Evolutionary conservation across 2,329 filamentous ascomycete genomes (phyloP).

Genomic region (Penicillium sp.): DNA sequence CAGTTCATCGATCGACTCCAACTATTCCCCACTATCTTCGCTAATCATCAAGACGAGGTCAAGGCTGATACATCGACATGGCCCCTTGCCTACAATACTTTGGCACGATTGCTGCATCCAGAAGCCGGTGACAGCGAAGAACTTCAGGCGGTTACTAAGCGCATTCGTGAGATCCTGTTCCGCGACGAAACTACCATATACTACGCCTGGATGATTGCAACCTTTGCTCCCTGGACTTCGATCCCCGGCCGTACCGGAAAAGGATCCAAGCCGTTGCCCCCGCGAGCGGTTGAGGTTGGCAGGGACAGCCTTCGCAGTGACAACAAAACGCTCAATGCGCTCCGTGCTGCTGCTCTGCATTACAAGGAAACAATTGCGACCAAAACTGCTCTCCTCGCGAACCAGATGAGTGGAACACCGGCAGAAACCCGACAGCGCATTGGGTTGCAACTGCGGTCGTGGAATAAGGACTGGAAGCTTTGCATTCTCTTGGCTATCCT

Average conservation of each 20-base stretch:
- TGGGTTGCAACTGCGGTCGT: conserved; percentile 35
- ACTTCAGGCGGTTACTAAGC: conserved; percentile 41
- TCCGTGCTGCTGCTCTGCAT: conserved; percentile 64
- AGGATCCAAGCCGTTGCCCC: conserved; percentile 50
- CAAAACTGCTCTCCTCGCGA: conserved; percentile 46
- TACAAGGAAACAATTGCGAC: conserved; percentile 60
- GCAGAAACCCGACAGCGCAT: conserved; percentile 39
- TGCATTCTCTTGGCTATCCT: conserved; percentile 41
- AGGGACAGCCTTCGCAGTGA: conserved; percentile 76
- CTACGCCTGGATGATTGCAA: conserved; percentile 72
- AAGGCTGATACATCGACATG: conserved; percentile 61
- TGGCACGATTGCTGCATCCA: conserved; percentile 51
- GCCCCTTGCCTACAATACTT: conserved; percentile 61
- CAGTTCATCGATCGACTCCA: conserved; percentile 39
- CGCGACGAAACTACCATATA: conserved; percentile 65
- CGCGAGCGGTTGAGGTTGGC: conserved; percentile 62
- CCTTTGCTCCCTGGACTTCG: conserved; percentile 70
- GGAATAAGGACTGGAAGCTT: conserved; percentile 42
- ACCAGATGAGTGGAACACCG: conserved; percentile 27
- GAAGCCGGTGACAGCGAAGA: conserved; percentile 42
- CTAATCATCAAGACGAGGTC: conserved; percentile 47
- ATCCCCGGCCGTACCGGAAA: conserved; percentile 40
- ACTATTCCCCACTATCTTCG: conserved; percentile 43
- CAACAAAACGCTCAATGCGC: conserved; percentile 69
- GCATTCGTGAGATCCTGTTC: conserved; percentile 53